Conservation (phyloP, 176 grass and related monocot species). For the Carex kokanica region DNA sequence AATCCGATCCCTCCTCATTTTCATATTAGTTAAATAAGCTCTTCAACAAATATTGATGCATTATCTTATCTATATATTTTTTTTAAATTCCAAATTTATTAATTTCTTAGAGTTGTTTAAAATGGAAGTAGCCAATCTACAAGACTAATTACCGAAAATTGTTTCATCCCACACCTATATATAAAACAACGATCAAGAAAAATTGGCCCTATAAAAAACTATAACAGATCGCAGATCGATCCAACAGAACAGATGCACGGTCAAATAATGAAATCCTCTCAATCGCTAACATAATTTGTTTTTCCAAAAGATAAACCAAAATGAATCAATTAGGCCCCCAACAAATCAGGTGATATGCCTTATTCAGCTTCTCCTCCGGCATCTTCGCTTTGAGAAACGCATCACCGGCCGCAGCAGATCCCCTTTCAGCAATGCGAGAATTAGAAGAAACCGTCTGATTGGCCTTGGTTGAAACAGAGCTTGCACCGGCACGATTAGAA, state of each 20-base stretch:
- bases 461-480: background rate
- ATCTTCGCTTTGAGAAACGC: conserved; percentile 6
- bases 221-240: background rate
- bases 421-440: background rate
- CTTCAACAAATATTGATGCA: no score
- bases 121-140: no score
- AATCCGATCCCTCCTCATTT: no score
- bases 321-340: conserved; percentile 52
- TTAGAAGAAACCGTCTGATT: background rate
- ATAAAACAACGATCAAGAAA: background rate
- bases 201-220: background rate
- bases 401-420: background rate
- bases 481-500: conserved; percentile 21
- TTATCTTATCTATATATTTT: no score
- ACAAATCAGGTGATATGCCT: conserved; percentile 68
- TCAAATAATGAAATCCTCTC: background rate
- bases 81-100: no score
- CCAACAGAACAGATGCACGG: background rate
- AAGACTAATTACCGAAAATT: no score
- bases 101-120: no score
- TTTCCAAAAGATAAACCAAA: background rate
- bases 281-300: background rate
- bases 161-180: no score
- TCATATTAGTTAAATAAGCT: no score
- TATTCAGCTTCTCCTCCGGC: conserved; percentile 52